Percentiles rank a stretch among this genome's conserved stretches.
phyloP scores from a whole-genome alignment of 2,329 filamentous ascomycete genomes.

The Lachnellula suecica region DNA sequence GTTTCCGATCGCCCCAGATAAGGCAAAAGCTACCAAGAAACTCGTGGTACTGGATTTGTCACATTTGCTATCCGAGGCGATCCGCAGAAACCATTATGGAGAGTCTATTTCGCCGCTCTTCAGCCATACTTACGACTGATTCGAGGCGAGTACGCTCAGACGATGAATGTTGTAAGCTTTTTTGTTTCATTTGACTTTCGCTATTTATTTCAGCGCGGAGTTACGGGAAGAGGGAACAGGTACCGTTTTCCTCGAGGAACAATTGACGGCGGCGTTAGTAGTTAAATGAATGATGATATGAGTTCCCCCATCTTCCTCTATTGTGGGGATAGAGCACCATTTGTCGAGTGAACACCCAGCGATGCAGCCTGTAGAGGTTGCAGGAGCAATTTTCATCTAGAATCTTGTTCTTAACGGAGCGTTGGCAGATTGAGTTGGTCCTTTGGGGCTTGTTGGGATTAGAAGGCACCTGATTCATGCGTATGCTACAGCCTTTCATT shows the following conservation, averaged over 20 bases:
- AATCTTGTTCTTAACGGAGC: constrained; percentile 78
- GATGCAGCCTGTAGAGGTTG: constrained; percentile 74
- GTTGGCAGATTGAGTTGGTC: constrained; percentile 57
- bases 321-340: constrained; percentile 4
- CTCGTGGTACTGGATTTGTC: constrained; percentile 88
- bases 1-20: constrained; percentile 82
- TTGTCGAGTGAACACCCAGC: constrained; percentile 47
- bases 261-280: constrained; percentile 18
- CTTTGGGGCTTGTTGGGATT: constrained; percentile 28
- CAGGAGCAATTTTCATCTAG: constrained; percentile 69
- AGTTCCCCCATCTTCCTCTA: constrained; percentile 1
- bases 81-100: constrained; percentile 94
- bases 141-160: constrained; percentile 32
- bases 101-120: constrained; percentile 61
- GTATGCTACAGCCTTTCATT: constrained; percentile 30
- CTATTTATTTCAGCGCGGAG: constrained; percentile 29
- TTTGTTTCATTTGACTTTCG: constrained; percentile 34
- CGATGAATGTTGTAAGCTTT: constrained; percentile 49
- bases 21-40: constrained; percentile 72
- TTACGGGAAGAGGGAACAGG: constrained; percentile 15
- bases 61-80: constrained; percentile 84
- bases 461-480: constrained; percentile 35
- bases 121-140: constrained; percentile 27
- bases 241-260: constrained; percentile 16
- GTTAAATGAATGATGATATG: constrained; percentile 7